Percentiles rank a stretch among this genome's conserved stretches.
phyloP scores from a whole-genome alignment of 768 basidiomycete genomes.

The Calocera viscosa region DNA sequence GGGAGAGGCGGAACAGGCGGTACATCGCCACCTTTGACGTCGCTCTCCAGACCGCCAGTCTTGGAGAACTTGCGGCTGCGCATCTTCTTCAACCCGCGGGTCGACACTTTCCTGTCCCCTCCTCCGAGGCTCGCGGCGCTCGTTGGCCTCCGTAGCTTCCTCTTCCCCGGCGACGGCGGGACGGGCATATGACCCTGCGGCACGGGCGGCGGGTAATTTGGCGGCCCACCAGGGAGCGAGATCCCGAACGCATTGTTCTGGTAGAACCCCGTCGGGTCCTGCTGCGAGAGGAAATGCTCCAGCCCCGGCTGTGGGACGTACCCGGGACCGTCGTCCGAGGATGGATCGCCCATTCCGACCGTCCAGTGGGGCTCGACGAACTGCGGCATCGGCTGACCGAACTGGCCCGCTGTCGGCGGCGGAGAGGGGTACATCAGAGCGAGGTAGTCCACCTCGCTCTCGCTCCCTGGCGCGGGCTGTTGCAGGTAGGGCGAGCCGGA shows the following conservation, averaged over 20 bases:
- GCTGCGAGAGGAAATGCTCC: not conserved
- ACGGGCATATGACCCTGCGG: not conserved
- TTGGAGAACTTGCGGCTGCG: constrained; percentile 6
- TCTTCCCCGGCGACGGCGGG: constrained; percentile 2
- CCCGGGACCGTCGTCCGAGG: not conserved
- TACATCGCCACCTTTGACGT: not conserved
- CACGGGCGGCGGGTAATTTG: not conserved
- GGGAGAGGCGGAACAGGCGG: constrained; percentile 4
- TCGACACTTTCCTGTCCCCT: not conserved
- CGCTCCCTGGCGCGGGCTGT: not conserved
- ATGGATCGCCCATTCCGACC: not conserved
- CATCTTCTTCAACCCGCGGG: not conserved
- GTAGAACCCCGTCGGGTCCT: not conserved
- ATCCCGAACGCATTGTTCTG: constrained; percentile 4
- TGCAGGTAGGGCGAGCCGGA: not conserved
- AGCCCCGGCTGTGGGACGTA: not conserved
- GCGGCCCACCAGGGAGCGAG: not conserved
- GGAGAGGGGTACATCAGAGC: constrained; percentile 1
- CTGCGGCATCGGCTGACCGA: not conserved
- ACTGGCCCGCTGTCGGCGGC: constrained; percentile 1
- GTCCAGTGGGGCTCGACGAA: constrained; percentile 5
- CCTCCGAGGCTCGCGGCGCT: not conserved
- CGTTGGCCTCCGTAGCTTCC: not conserved
- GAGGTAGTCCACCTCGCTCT: constrained; percentile 5
- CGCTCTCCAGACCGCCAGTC: constrained; percentile 2